phyloP scores from a whole-genome alignment of 2,329 filamentous ascomycete genomes.

The Aspergillus awamori region DNA sequence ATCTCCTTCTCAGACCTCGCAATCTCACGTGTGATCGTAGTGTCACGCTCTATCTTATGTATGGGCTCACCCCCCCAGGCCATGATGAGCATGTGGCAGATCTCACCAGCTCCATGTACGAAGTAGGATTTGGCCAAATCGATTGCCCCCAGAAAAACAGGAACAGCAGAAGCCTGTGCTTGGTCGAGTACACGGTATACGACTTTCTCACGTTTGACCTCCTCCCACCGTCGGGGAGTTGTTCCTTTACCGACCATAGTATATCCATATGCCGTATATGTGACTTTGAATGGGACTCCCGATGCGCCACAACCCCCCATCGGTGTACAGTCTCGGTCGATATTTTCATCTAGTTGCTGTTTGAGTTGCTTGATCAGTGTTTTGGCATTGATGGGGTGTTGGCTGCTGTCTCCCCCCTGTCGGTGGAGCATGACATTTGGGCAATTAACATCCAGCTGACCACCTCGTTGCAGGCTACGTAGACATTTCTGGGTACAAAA shows the following conservation, averaged over 20 bases:
- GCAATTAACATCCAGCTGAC: not conserved
- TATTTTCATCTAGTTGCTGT: slow-evolving; percentile 30
- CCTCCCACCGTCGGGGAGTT: slow-evolving; percentile 28
- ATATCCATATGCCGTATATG: slow-evolving; percentile 29
- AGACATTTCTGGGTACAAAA: slow-evolving; percentile 8
- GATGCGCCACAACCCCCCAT: slow-evolving; percentile 28
- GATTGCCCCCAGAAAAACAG: slow-evolving; percentile 32
- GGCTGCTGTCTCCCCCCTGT: not conserved
- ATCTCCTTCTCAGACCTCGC: no score
- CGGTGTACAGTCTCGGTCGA: slow-evolving; percentile 28
- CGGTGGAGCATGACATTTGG: slow-evolving; percentile 3
- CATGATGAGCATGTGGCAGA: not conserved
- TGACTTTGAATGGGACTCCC: slow-evolving; percentile 35
- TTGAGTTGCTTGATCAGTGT: slow-evolving; percentile 26
- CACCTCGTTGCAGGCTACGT: slow-evolving; percentile 24
- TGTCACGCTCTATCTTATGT: not conserved
- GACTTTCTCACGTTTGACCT: slow-evolving; percentile 29
- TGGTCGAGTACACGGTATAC: slow-evolving; percentile 27
- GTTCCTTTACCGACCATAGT: slow-evolving; percentile 37
- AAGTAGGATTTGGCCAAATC: slow-evolving; percentile 31
- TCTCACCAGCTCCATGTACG: slow-evolving; percentile 27
- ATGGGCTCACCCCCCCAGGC: not conserved
- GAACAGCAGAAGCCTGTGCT: slow-evolving; percentile 32
- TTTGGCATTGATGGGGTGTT: slow-evolving; percentile 20
- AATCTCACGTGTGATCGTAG: not conserved